phyloP scores from a whole-genome alignment of 2,329 filamentous ascomycete species.

The Hymenoscyphus fructigenus region DNA sequence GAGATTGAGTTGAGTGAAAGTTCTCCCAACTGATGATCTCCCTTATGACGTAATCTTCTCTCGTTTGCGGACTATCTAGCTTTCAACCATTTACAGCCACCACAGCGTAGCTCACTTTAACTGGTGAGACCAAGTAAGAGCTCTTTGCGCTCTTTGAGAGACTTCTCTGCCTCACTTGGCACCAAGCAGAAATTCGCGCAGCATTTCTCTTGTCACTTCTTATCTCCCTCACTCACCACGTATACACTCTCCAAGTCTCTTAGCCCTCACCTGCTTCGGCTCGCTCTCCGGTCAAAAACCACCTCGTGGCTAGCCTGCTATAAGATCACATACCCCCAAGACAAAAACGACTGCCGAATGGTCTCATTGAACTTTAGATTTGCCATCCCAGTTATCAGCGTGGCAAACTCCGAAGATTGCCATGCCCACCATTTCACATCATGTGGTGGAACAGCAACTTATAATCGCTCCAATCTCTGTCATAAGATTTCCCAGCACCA shows the following conservation, averaged over 20 bases:
- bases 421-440: neutral
- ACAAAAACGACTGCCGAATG: neutral
- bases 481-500: neutral
- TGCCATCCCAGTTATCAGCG: neutral
- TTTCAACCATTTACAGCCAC: neutral
- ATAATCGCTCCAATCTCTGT: neutral
- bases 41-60: neutral
- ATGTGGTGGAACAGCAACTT: neutral
- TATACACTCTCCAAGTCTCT: neutral
- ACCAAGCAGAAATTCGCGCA: neutral
- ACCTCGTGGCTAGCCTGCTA: neutral
- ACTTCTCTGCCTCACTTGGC: neutral
- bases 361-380: neutral
- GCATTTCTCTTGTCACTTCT: neutral
- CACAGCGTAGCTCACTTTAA: neutral
- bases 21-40: no score
- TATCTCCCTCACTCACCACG: neutral
- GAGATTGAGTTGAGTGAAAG: neutral
- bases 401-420: neutral
- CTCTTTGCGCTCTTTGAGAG: neutral
- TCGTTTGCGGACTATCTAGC: neutral
- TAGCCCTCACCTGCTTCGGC: no score
- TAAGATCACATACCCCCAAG: neutral
- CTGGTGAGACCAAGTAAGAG: neutral
- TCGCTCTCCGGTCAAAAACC: neutral